These are phyloP conservation scores for Cytospora chrysosperma DNA, from an alignment of 2,329 filamentous ascomycete genomes.

Conservation along the genomic window DNA sequence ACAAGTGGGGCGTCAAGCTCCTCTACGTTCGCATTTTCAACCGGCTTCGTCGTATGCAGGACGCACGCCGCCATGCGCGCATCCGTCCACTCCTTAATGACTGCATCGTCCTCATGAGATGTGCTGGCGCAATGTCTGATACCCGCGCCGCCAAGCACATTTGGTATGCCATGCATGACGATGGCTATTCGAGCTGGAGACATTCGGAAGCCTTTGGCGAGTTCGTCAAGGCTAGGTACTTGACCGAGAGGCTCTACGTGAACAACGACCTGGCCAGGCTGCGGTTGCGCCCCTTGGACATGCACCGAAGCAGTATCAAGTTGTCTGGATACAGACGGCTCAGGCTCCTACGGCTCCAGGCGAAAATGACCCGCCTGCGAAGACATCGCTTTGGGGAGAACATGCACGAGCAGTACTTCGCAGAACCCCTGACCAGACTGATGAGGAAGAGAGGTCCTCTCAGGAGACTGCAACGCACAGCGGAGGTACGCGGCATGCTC, in stretches of 20 bases:
- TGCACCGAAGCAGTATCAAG: constrained; percentile 30
- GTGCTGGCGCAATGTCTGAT: constrained; percentile 46
- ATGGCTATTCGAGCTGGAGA: constrained; percentile 27
- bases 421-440: constrained; percentile 33
- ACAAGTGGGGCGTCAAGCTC: constrained; percentile 46
- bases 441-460: constrained; percentile 31
- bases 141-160: constrained; percentile 35
- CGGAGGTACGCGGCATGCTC: not conserved
- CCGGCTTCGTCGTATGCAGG: constrained; percentile 16
- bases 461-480: not conserved
- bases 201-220: constrained; percentile 41
- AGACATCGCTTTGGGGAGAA: constrained; percentile 35
- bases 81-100: constrained; percentile 39
- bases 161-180: constrained; percentile 24
- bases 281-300: constrained; percentile 40
- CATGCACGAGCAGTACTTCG: constrained; percentile 25
- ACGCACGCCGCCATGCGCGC: constrained; percentile 32
- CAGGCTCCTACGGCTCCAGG: constrained; percentile 29
- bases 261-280: constrained; percentile 44
- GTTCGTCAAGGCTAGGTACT: constrained; percentile 48
- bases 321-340: constrained; percentile 21
- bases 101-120: constrained; percentile 46
- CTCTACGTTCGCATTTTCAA: constrained; percentile 34
- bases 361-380: constrained; percentile 19
- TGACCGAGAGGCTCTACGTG: constrained; percentile 46